Conservation (phyloP, 805 yeast species). For the Yarrowia keelungensis region DNA sequence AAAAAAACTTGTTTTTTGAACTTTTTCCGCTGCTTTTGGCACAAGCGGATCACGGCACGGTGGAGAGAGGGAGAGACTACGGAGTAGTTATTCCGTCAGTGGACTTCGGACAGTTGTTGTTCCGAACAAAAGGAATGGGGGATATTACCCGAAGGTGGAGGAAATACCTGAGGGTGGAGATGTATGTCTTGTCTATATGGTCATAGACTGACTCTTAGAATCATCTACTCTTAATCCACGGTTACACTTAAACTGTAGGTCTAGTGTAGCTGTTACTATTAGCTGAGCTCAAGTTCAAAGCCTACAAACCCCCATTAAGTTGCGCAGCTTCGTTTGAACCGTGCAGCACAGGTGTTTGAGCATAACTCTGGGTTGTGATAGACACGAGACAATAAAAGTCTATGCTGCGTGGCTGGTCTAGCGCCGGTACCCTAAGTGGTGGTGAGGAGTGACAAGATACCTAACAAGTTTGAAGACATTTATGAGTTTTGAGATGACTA, state of each 20-base stretch:
- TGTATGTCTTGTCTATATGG: no score
- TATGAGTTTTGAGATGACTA: no score
- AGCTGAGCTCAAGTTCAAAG: no score
- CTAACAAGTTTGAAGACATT: no score
- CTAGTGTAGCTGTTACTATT: background rate
- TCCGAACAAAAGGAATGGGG: no score
- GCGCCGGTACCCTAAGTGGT: constrained; percentile 1
- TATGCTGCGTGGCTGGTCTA: constrained; percentile 1
- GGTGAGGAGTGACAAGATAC: background rate
- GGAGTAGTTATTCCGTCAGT: background rate
- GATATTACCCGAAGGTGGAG: no score
- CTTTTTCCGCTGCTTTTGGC: background rate
- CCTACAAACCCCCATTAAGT: background rate
- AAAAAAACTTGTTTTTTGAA: background rate
- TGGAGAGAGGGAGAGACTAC: background rate
- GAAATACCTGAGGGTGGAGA: no score
- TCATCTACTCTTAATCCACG: no score
- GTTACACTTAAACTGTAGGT: no score
- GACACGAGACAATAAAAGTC: constrained; percentile 28
- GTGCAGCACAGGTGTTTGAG: background rate
- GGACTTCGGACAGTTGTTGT: background rate
- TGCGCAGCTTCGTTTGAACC: constrained; percentile 5
- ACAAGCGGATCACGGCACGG: constrained; percentile 5
- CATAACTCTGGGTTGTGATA: constrained; percentile 5
- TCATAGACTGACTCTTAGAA: no score